These are phyloP conservation scores for Candida broadrunensis DNA, from an alignment of 805 yeast genomes.

Conservation along the genomic window DNA sequence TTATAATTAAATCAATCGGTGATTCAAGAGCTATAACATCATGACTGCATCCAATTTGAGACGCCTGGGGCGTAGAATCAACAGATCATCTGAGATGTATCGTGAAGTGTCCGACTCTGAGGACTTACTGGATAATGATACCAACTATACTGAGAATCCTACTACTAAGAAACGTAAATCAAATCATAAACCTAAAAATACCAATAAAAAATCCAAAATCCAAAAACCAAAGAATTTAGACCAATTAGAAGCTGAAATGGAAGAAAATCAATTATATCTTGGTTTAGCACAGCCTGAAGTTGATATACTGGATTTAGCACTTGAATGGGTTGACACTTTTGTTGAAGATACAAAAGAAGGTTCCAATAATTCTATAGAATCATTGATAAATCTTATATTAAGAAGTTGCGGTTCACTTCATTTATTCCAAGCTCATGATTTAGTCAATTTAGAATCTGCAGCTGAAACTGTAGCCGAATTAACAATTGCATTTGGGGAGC, in stretches of 20 bases:
- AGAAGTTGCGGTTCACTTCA: conserved; percentile 71
- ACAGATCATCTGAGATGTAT: neutral
- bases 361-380: conserved; percentile 50
- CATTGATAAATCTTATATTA: conserved; percentile 65
- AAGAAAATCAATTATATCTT: conserved; percentile 28
- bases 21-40: too few species aligned
- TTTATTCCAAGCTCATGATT: conserved; percentile 72
- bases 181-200: neutral
- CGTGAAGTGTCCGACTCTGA: neutral
- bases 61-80: neutral
- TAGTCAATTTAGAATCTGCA: conserved; percentile 65
- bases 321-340: conserved; percentile 37
- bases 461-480: conserved; percentile 72
- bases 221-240: neutral
- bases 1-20: too few species aligned
- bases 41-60: neutral
- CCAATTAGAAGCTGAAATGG: conserved; percentile 16
- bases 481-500: conserved; percentile 58
- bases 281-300: conserved; percentile 30
- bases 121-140: neutral
- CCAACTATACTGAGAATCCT: neutral
- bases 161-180: neutral
- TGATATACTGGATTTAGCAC: conserved; percentile 29
- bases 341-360: conserved; percentile 21
- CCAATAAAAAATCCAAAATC: neutral